Conservation (phyloP, 805 yeast species). For the Candida qinlingensis region DNA sequence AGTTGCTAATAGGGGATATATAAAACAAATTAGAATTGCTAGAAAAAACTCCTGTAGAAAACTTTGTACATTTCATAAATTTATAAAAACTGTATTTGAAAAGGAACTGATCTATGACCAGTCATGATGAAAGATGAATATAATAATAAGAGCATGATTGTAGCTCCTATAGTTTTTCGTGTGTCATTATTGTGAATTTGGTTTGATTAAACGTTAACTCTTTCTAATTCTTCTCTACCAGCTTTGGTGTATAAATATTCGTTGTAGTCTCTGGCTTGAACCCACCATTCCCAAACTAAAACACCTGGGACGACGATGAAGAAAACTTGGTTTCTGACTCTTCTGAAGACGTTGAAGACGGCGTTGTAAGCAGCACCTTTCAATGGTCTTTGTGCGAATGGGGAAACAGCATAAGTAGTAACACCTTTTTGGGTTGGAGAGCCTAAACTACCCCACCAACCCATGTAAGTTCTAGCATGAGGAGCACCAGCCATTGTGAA, state of each 20-base stretch:
- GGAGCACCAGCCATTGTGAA: constrained; percentile 59
- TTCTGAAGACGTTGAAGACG: constrained; percentile 89
- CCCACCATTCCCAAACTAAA: constrained; percentile 84
- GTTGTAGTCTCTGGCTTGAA: constrained; percentile 82
- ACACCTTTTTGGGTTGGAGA: constrained; percentile 83
- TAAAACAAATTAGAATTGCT: too few relatives aligned
- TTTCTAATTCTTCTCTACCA: constrained; percentile 91
- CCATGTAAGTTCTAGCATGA: constrained; percentile 76
- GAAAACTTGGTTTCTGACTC: constrained; percentile 81
- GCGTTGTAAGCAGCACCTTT: constrained; percentile 83
- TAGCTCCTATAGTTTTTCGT: background rate
- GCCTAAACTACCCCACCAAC: constrained; percentile 96
- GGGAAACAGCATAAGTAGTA: constrained; percentile 86
- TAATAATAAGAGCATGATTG: background rate
- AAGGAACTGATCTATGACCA: background rate
- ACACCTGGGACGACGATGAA: constrained; percentile 74
- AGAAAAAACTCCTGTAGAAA: background rate
- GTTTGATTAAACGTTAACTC: constrained; percentile 36
- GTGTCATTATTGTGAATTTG: background rate
- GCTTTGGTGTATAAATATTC: constrained; percentile 94
- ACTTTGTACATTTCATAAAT: constrained; percentile 9
- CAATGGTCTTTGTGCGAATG: constrained; percentile 89
- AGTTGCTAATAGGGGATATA: too few relatives aligned
- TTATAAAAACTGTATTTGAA: constrained; percentile 2
- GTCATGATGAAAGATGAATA: constrained; percentile 3